Conservation (phyloP, 2,329 filamentous ascomycete genomes). For the Gnomoniopsis sp. region DNA sequence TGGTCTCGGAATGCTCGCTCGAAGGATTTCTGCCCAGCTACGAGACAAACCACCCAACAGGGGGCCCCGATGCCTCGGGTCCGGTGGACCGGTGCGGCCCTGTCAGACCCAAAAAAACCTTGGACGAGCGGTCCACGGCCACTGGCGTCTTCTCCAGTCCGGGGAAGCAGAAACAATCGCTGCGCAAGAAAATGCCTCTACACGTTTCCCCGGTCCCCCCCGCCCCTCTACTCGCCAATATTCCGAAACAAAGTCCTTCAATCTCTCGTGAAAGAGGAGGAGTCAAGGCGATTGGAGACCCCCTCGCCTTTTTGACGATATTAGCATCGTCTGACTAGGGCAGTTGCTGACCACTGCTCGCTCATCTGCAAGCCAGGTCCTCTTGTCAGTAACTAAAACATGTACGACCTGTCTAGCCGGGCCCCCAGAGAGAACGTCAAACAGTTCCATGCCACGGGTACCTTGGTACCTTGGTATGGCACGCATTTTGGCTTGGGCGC, state of each 20-base stretch:
- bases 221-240: neutral
- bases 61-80: neutral
- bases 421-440: neutral
- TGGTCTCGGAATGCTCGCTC: neutral
- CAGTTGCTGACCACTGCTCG: neutral
- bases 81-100: neutral
- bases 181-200: conserved; percentile 10
- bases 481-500: neutral
- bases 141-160: neutral
- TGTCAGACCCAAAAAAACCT: neutral
- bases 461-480: neutral
- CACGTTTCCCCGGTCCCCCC: no score
- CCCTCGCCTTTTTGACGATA: neutral
- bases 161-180: conserved; percentile 3
- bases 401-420: neutral
- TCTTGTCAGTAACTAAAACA: neutral
- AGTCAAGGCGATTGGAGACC: no score
- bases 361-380: neutral
- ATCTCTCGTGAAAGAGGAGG: neutral
- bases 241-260: conserved; percentile 4
- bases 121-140: neutral
- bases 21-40: neutral
- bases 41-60: neutral
- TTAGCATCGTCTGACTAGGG: neutral
- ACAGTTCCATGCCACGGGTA: neutral